Evolutionary conservation across 768 basidiomycete genomes (phyloP), one percentile per base, ranked within the genome.

Genomic region (Dendrothele bispora): DNA sequence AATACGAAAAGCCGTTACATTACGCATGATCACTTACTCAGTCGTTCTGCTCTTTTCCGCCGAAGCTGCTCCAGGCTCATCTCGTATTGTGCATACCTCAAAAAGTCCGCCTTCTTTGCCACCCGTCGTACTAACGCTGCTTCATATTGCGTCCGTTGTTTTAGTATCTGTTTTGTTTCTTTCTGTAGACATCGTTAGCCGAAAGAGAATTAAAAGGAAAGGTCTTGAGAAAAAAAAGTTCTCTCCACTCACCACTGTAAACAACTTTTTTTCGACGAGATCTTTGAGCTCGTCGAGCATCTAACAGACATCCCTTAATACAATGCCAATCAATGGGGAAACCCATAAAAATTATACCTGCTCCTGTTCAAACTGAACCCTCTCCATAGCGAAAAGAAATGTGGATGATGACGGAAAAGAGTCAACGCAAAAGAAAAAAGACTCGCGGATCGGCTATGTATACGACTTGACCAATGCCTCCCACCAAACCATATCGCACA

Each of bases 221-320:
- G 20, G 25, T 15, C 18, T 22, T 18, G 14, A 27, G 12, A n/a
- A n/a, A n/a, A n/a, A n/a, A 27, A 21, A 34, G 37, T 25, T 10
- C 30, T 14, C n/a, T 46, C 24, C 39, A 66, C 81, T 63, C 59
- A 89, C 88, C 68, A 83, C 74, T 0, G 88, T 86, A 64, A 98
- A 95, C 32, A 97, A 67, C 55, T 79, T 80, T 67, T 89, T 92
- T 57, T 92, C 81, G 50, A 88, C 83, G 10, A 95, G 74, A 67
- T 95, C 92, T 67, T 91, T 94, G 63, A 95, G 86, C 84, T 97
- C 94, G 39, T 85, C 81, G 81, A 95, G 89, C 84, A 94, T 95
- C 81, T 88, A 61, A n/a, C 18, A 46, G 30, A 53, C 24, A 41
- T n/a, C n/a, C n/a, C n/a, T n/a, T n/a, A 38, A 12, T 27, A 15